Percentiles rank a stretch among this genome's conserved stretches.
These are phyloP conservation scores for Fusarium sp. DNA, from an alignment of 2,329 filamentous ascomycete species.

Conservation along the genomic window DNA sequence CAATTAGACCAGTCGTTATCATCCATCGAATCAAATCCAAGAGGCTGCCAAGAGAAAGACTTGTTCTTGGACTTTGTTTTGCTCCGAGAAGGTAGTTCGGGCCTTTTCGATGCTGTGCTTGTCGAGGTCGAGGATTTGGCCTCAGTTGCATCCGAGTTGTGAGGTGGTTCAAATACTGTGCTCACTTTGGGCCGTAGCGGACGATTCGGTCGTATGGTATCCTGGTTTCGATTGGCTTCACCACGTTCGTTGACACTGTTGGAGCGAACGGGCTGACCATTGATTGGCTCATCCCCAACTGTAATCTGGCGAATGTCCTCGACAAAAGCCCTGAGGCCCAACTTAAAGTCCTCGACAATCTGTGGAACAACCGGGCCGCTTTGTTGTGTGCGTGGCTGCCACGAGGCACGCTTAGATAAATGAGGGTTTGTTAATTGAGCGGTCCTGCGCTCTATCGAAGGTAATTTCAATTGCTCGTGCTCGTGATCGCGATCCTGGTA, in stretches of 20 bases:
- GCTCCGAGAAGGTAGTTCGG: constrained; percentile 40
- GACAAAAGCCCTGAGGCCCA: constrained; percentile 92
- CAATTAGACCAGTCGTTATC: constrained; percentile 73
- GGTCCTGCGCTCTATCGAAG: constrained; percentile 44
- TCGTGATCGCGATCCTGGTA: constrained; percentile 51
- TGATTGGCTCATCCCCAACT: constrained; percentile 89
- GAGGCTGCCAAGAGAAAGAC: constrained; percentile 68
- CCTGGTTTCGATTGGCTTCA: constrained; percentile 49
- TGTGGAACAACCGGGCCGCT: constrained; percentile 68
- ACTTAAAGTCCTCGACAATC: constrained; percentile 87
- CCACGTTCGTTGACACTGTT: constrained; percentile 33
- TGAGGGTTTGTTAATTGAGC: constrained; percentile 51
- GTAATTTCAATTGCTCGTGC: constrained; percentile 39
- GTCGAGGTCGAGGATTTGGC: constrained; percentile 37
- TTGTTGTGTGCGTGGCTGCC: constrained; percentile 63
- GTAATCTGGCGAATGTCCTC: constrained; percentile 96
- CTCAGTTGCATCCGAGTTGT: constrained; percentile 27
- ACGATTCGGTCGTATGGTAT: constrained; percentile 58
- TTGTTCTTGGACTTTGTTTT: constrained; percentile 58
- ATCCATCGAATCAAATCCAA: constrained; percentile 65
- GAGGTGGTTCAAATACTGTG: constrained; percentile 53
- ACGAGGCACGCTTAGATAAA: constrained; percentile 66
- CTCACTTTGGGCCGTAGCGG: constrained; percentile 54
- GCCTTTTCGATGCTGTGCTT: constrained; percentile 46
- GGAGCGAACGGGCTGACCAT: constrained; percentile 52